Conservation (phyloP, 257 asterid genomes). For the Cruciata laevipes region DNA sequence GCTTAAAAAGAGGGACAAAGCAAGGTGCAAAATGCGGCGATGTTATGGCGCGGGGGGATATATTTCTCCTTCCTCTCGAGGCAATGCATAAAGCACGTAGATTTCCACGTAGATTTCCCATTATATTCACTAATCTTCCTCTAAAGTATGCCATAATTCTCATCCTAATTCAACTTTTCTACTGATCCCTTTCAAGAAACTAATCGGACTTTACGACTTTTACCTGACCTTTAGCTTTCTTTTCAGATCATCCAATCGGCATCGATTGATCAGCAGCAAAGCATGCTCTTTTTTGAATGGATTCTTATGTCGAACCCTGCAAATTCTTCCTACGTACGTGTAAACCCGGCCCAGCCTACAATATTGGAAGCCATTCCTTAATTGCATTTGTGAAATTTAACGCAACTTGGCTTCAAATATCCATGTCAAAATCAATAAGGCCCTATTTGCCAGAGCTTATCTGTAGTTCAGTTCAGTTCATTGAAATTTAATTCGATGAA, state of each 20-base stretch:
- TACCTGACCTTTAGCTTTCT: not conserved
- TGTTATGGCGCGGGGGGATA: not conserved
- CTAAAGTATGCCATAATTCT: not conserved
- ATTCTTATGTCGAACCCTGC: not conserved
- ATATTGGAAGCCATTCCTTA: too few relatives aligned
- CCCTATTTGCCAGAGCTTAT: too few relatives aligned
- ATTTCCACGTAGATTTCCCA: constrained; percentile 18
- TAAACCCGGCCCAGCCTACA: too few relatives aligned
- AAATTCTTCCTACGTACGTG: too few relatives aligned
- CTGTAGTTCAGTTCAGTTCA: too few relatives aligned
- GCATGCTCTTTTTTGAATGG: not conserved
- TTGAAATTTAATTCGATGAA: too few relatives aligned
- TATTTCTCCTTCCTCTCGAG: not conserved
- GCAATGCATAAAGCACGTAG: constrained; percentile 20
- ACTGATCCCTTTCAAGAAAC: not conserved
- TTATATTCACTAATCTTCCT: not conserved
- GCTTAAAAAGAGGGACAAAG: not conserved
- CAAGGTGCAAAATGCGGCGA: not conserved
- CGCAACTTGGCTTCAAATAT: too few relatives aligned
- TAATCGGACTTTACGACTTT: constrained; percentile 2
- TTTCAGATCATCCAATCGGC: not conserved
- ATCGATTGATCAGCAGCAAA: not conserved
- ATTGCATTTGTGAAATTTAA: too few relatives aligned
- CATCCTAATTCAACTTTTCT: not conserved
- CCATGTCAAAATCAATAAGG: too few relatives aligned